Percentiles rank a stretch among this genome's conserved stretches.
These are phyloP conservation scores for Apiospora arundinis DNA, from an alignment of 2,329 filamentous ascomycete species.

Conservation along the genomic window DNA sequence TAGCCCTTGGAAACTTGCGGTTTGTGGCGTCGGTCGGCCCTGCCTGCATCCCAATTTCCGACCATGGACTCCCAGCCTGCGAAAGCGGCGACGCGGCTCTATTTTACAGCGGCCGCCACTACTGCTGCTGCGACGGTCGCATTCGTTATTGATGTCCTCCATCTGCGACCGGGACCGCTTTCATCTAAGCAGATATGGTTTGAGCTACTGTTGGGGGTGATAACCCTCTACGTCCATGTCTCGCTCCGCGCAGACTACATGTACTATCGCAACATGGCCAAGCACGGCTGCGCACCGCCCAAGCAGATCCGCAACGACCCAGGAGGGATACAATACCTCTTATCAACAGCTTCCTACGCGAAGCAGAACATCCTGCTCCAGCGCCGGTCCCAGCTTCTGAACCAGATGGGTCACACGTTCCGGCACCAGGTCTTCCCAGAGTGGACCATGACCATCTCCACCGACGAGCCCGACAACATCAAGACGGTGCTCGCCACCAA, in stretches of 20 bases:
- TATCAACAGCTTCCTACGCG: conserved; percentile 29
- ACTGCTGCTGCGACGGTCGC: neutral
- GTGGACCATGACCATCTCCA: conserved; percentile 27
- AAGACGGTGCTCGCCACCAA: conserved; percentile 23
- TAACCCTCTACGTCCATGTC: neutral
- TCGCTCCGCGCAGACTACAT: neutral
- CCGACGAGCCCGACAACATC: conserved; percentile 35
- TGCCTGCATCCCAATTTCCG: neutral
- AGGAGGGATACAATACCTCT: conserved; percentile 34
- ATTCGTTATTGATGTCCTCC: neutral
- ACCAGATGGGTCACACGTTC: conserved; percentile 33
- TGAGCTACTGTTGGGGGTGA: neutral
- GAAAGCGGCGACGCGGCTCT: neutral
- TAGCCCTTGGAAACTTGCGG: neutral
- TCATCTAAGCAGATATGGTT: conserved; percentile 6
- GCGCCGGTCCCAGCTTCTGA: conserved; percentile 26
- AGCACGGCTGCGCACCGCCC: conserved; percentile 5
- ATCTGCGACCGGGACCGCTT: neutral
- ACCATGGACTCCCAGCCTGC: conserved; percentile 14
- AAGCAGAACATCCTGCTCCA: conserved; percentile 31
- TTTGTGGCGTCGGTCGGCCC: neutral
- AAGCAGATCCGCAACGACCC: conserved; percentile 30
- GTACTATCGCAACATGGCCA: neutral
- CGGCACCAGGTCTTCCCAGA: conserved; percentile 34
- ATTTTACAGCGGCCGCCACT: neutral